Conservation (phyloP, 768 basidiomycete species). For the Phanerodontia chrysosporium region DNA sequence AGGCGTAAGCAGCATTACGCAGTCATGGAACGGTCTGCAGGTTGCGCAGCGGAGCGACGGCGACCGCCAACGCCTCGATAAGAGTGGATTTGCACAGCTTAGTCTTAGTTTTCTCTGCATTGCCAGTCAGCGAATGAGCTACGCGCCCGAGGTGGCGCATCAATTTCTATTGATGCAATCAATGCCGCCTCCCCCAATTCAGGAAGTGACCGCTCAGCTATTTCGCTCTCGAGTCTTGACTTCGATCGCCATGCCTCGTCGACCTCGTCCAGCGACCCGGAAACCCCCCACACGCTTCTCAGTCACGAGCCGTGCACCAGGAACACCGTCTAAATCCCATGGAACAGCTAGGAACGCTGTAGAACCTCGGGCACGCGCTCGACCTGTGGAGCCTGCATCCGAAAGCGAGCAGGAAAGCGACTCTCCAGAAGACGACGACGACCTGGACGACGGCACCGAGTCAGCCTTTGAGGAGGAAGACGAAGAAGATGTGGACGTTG, state of each 20-base stretch:
- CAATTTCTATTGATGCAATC: not conserved
- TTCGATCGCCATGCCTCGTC: slow-evolving; percentile 32
- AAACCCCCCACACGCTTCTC: not conserved
- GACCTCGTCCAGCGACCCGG: slow-evolving; percentile 33
- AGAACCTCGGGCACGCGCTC: not conserved
- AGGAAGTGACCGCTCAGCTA: not conserved
- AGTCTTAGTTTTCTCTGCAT: no score
- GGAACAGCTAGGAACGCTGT: not conserved
- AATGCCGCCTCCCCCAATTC: not conserved
- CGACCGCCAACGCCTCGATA: no score
- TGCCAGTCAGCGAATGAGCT: no score
- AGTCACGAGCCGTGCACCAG: not conserved
- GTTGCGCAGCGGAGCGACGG: no score
- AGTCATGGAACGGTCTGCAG: no score
- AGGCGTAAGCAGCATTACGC: not conserved
- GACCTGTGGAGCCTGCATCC: not conserved
- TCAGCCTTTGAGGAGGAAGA: slow-evolving; percentile 11
- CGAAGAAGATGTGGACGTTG: slow-evolving; percentile 31
- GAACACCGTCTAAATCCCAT: not conserved
- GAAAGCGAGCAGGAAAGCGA: slow-evolving; percentile 7
- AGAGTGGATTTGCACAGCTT: no score
- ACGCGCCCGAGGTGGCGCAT: not conserved
- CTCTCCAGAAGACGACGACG: slow-evolving; percentile 2
- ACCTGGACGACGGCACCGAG: slow-evolving; percentile 26
- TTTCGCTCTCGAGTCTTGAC: not conserved